Evolutionary conservation across 495 filamentous ascomycete genomes (phyloP).

Genomic region (Talaromyces adpressus): DNA sequence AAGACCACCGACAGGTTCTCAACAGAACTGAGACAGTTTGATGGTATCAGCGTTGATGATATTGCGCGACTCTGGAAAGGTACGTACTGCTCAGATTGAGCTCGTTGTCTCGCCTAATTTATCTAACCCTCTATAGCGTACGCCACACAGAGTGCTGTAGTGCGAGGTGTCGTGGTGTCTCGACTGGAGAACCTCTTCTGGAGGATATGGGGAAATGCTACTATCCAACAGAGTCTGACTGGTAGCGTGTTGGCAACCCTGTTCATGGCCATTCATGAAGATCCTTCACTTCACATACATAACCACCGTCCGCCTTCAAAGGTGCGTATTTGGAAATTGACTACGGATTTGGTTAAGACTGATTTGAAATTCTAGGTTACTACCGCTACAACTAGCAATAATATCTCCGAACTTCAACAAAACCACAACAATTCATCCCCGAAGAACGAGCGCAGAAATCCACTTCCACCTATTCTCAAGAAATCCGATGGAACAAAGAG

Average conservation of each 20-base stretch:
- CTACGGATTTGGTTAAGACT: background rate
- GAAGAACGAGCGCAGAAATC: conserved; percentile 6
- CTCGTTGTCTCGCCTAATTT: background rate
- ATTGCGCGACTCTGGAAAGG: conserved; percentile 42
- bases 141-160: conserved; percentile 26
- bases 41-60: conserved; percentile 27
- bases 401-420: background rate
- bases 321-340: background rate
- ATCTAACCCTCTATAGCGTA: conserved; percentile 29
- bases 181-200: conserved; percentile 49
- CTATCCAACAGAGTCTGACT: conserved; percentile 19
- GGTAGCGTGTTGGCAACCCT: conserved; percentile 30
- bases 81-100: conserved; percentile 13
- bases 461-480: conserved; percentile 34
- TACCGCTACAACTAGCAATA: background rate
- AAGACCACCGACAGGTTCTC: conserved; percentile 4
- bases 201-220: conserved; percentile 40
- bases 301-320: background rate
- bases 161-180: conserved; percentile 31
- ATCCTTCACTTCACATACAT: background rate
- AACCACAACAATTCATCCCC: background rate
- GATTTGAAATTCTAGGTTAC: background rate
- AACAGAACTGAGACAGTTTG: conserved; percentile 9
- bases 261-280: conserved; percentile 36
- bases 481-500: conserved; percentile 23